These are phyloP conservation scores for Beta vulgaris DNA, from an alignment of 148 eudicot species.

Conservation along the genomic window DNA sequence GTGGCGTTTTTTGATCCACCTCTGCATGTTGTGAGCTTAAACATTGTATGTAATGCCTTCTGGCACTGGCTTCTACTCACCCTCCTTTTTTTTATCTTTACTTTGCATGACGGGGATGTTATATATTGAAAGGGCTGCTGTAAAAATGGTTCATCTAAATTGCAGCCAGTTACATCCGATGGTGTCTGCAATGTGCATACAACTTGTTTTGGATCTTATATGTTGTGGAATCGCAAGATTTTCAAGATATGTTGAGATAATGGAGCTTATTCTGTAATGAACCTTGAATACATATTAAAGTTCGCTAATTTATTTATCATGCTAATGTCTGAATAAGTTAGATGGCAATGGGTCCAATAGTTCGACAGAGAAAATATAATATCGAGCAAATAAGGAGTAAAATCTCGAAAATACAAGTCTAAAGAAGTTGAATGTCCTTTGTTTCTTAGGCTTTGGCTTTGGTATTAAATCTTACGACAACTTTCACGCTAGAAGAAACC, in stretches of 20 bases:
- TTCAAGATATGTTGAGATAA: not conserved
- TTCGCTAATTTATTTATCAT: not conserved
- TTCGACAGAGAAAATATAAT: not conserved
- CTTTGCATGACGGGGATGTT: conserved; percentile 3
- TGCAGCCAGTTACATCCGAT: not conserved
- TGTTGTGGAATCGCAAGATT: not conserved
- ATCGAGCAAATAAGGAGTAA: too few relatives aligned
- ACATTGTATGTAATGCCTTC: conserved; percentile 58
- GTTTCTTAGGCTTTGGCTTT: too few relatives aligned
- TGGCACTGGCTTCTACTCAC: not conserved
- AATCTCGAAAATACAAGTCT: too few relatives aligned
- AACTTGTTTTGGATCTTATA: not conserved
- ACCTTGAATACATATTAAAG: not conserved
- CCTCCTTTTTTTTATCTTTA: conserved; percentile 3
- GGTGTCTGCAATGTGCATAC: not conserved
- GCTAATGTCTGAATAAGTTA: not conserved
- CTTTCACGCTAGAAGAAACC: not conserved
- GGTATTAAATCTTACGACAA: too few relatives aligned
- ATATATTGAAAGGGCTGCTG: not conserved
- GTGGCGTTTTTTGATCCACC: conserved; percentile 93
- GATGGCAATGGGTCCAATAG: not conserved
- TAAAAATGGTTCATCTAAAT: not conserved
- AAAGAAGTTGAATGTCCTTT: too few relatives aligned
- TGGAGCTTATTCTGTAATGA: not conserved
- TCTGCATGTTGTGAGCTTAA: conserved; percentile 95